Conservation (phyloP, 2,329 filamentous ascomycete species). For the Xylariomycetidae sp. region DNA sequence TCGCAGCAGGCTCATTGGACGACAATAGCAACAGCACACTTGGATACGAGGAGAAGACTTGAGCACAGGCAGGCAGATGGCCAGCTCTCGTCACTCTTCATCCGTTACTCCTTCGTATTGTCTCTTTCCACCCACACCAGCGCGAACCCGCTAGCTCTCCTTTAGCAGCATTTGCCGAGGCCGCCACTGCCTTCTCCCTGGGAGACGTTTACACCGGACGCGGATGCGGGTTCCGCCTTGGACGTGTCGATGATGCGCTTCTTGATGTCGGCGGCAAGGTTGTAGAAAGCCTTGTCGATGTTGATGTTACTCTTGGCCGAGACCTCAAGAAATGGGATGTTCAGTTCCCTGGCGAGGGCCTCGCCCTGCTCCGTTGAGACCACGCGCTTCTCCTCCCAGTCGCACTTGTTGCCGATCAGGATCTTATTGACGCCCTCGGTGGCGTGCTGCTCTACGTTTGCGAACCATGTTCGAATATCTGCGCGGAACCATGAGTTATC, state of each 20-base stretch:
- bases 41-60: too few species aligned
- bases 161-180: slow-evolving; percentile 73
- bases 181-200: slow-evolving; percentile 53
- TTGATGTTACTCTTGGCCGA: slow-evolving; percentile 99
- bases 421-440: slow-evolving; percentile 99
- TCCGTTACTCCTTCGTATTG: slow-evolving; percentile 1
- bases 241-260: slow-evolving; percentile 92
- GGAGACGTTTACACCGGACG: slow-evolving; percentile 63
- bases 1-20: too few species aligned
- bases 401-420: slow-evolving; percentile 98
- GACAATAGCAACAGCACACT: too few species aligned
- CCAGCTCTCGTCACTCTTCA: slow-evolving; percentile 3
- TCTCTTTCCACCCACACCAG: slow-evolving; percentile 6
- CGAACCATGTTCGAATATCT: slow-evolving; percentile 99
- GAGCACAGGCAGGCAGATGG: not conserved
- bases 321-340: slow-evolving; percentile 97
- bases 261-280: slow-evolving; percentile 93
- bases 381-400: slow-evolving; percentile 98
- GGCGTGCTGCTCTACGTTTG: slow-evolving; percentile 96
- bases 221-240: slow-evolving; percentile 63
- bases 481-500: too few species aligned
- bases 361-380: slow-evolving; percentile 92
- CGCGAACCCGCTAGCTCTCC: slow-evolving; percentile 1
- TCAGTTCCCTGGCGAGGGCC: slow-evolving; percentile 87
- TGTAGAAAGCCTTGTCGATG: slow-evolving; percentile 98